Evolutionary conservation across 108 stramenopile species (phyloP), one percentile per base, ranked within the genome.

Genomic region (Parmales sp.): DNA sequence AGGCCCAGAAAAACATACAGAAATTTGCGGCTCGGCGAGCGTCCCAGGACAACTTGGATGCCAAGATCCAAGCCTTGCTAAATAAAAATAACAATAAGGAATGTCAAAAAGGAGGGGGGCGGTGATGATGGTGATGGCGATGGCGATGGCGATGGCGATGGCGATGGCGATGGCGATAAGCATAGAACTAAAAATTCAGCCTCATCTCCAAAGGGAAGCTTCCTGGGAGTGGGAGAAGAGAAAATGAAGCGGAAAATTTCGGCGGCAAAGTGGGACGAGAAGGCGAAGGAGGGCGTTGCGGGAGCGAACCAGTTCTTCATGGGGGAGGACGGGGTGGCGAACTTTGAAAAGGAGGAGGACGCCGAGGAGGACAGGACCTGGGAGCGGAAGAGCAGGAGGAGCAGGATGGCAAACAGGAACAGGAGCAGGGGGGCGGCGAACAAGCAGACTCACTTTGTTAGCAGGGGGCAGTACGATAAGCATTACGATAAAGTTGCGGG

Each of bases 71-170:
- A 48, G 46, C 22, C 19, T 23, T n/a, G 23, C 46, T 23, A 0
- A 43, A 8, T 8, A 16, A 43, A 34, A 60, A 34, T 16, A 19
- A 34, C 54, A 60, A 48, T 26, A 46, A 46, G 26, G 66, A 67
- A 1, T 39, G 48, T 25, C 54, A 68, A 36, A 43, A 31, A 29
- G 69, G 73, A 68, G 73, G 60, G 60, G 48, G 51, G 28, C 69
- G 69, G 20, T 3, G 51, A 39, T 19, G 45, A 67, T 18, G 39
- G n/a, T n/a, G 22, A 46, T 29, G 2, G n/a, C 9, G 51, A 68
- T 45, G 46, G 45, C 1, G 19, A 51, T 22, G 45, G 69, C 0
- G 72, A 65, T 41, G 26, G 39, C 64, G 23, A 39, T n/a, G 20
- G 26, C 41, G 39, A 37, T 39, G 38, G 38, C 23, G 38, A 65